Evolutionary conservation across 164 flowering plant species (phyloP).

Genomic region (Chimonanthus salicifolius): DNA sequence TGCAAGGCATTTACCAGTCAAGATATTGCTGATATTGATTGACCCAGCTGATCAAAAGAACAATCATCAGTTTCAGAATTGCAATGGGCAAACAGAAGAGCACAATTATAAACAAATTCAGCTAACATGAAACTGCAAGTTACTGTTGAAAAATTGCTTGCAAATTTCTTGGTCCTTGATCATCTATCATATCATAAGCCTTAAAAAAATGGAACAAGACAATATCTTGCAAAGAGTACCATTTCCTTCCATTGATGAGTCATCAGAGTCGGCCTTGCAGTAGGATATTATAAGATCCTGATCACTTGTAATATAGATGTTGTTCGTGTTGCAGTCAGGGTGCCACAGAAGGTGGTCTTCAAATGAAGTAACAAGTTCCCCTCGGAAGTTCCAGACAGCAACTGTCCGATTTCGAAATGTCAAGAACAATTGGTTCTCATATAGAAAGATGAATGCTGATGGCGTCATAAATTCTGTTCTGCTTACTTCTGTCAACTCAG

Average conservation of each 20-base stretch:
- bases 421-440: slow-evolving; percentile 90
- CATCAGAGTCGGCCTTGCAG: slow-evolving; percentile 94
- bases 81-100: not conserved
- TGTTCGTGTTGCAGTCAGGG: slow-evolving; percentile 98
- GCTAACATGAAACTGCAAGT: not conserved
- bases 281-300: slow-evolving; percentile 98
- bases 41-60: slow-evolving; percentile 66
- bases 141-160: too few relatives aligned
- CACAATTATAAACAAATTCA: not conserved
- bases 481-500: slow-evolving; percentile 78
- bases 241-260: slow-evolving; percentile 63
- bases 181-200: not conserved
- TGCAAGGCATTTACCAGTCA: slow-evolving; percentile 92
- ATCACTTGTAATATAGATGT: slow-evolving; percentile 96
- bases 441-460: slow-evolving; percentile 92
- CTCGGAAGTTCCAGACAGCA: slow-evolving; percentile 98
- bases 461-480: slow-evolving; percentile 93
- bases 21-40: slow-evolving; percentile 84
- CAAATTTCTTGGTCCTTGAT: not conserved
- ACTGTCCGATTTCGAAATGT: slow-evolving; percentile 93
- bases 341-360: slow-evolving; percentile 97
- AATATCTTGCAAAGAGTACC: slow-evolving; percentile 30
- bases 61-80: not conserved
- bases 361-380: slow-evolving; percentile 93
- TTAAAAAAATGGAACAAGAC: not conserved